Percentiles rank a stretch among this genome's conserved stretches.
Conservation (phyloP, 352 stramenopile species). For the Phytophthora tubulina region DNA sequence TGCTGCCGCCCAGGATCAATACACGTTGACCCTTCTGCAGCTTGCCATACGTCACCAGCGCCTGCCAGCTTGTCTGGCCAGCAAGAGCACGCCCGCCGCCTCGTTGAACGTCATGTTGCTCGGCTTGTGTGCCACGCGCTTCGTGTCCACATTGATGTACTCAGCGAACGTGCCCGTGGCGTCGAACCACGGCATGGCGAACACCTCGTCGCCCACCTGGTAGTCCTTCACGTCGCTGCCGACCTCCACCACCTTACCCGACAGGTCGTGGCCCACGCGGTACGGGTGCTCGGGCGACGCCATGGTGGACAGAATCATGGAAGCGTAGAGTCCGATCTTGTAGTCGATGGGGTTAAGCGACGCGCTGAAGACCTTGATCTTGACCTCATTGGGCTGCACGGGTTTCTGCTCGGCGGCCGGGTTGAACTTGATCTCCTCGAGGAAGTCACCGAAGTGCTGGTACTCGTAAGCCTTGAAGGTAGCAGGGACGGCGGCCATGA, state of each 20-base stretch:
- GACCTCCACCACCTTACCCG: slow-evolving; percentile 46
- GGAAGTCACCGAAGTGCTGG: slow-evolving; percentile 40
- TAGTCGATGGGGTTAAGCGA: not conserved
- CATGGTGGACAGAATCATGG: slow-evolving; percentile 1
- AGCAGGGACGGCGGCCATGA: slow-evolving; percentile 18
- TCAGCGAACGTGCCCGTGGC: slow-evolving; percentile 44
- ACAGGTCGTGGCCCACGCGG: slow-evolving; percentile 47
- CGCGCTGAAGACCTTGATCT: not conserved
- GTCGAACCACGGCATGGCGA: slow-evolving; percentile 29
- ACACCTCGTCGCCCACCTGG: slow-evolving; percentile 45
- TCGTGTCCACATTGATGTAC: slow-evolving; percentile 41
- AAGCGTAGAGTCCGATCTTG: not conserved
- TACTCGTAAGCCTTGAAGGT: slow-evolving; percentile 47
- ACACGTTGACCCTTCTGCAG: slow-evolving; percentile 44
- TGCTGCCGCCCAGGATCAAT: slow-evolving; percentile 58
- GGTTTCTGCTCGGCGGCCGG: not conserved
- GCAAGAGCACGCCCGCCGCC: slow-evolving; percentile 45
- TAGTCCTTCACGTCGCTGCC: slow-evolving; percentile 37
- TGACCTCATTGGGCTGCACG: not conserved
- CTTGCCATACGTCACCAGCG: slow-evolving; percentile 39
- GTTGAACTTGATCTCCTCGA: slow-evolving; percentile 39
- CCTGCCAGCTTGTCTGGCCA: slow-evolving; percentile 46
- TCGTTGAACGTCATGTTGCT: slow-evolving; percentile 48
- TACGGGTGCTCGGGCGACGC: slow-evolving; percentile 31
- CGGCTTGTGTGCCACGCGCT: slow-evolving; percentile 52